Percentiles rank a stretch among this genome's conserved stretches.
These are phyloP conservation scores for Fusarium brachygibbosum DNA, from an alignment of 2,329 filamentous ascomycete genomes.

Conservation along the genomic window DNA sequence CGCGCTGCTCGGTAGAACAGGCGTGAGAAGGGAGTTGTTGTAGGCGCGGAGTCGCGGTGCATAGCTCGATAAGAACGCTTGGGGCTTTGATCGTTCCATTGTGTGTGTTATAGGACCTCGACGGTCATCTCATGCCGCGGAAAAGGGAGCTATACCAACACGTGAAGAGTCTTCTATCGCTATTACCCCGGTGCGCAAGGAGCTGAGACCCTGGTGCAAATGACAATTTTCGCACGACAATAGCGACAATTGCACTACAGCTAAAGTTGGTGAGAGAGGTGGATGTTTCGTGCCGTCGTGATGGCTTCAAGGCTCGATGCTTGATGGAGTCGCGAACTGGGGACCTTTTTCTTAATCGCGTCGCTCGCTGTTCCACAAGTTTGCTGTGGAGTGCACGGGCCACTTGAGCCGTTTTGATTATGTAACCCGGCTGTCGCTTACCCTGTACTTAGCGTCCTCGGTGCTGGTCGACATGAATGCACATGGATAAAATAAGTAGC, in stretches of 20 bases:
- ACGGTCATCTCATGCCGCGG: slow-evolving; percentile 52
- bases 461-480: neutral
- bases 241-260: slow-evolving; percentile 1
- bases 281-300: slow-evolving; percentile 36
- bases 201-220: neutral
- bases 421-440: slow-evolving; percentile 31
- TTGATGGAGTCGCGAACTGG: slow-evolving; percentile 50
- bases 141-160: slow-evolving; percentile 42
- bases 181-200: slow-evolving; percentile 17
- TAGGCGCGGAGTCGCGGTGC: slow-evolving; percentile 91
- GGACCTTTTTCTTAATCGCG: slow-evolving; percentile 52
- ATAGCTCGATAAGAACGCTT: slow-evolving; percentile 92
- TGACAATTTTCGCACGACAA: slow-evolving; percentile 15
- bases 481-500: neutral
- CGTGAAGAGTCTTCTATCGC: slow-evolving; percentile 39
- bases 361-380: slow-evolving; percentile 44
- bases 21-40: slow-evolving; percentile 90
- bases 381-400: slow-evolving; percentile 39
- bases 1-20: slow-evolving; percentile 79
- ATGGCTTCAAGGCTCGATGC: slow-evolving; percentile 41
- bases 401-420: slow-evolving; percentile 18
- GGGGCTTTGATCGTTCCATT: slow-evolving; percentile 72
- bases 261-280: slow-evolving; percentile 16
- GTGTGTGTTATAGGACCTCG: slow-evolving; percentile 44
- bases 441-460: slow-evolving; percentile 19